Percentiles rank a stretch among this genome's conserved stretches.
Evolutionary conservation across 495 filamentous ascomycete genomes (phyloP).

Genomic region (Astrothelium subdiscretum): DNA sequence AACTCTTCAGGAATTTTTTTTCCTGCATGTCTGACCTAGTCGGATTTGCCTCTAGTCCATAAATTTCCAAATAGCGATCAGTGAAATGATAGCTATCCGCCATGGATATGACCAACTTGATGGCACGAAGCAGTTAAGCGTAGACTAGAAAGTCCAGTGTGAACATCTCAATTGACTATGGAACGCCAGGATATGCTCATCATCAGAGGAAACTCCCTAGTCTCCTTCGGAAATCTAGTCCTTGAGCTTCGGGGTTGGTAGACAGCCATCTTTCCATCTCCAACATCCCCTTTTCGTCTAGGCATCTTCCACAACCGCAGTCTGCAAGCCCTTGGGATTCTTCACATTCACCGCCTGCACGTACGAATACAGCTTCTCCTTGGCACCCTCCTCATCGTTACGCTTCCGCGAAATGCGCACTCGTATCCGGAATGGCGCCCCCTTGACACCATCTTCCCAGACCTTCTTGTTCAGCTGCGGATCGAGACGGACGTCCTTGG

Average conservation of each 20-base stretch:
- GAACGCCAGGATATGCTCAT: not conserved
- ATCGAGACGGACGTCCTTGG: slow-evolving; percentile 93
- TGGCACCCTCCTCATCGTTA: slow-evolving; percentile 99
- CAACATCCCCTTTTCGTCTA: slow-evolving; percentile 9
- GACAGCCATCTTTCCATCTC: not conserved
- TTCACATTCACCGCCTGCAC: slow-evolving; percentile 99
- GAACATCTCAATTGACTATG: not conserved
- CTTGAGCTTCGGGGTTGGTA: too few relatives aligned
- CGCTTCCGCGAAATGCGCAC: slow-evolving; percentile 97
- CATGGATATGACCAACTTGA: too few relatives aligned
- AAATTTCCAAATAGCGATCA: too few relatives aligned
- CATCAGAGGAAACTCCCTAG: not conserved
- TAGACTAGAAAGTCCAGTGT: too few relatives aligned
- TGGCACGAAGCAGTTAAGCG: too few relatives aligned
- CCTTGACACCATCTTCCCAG: slow-evolving; percentile 98
- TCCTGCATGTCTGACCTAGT: too few relatives aligned
- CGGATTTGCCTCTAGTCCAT: too few relatives aligned
- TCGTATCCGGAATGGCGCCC: slow-evolving; percentile 89
- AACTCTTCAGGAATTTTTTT: too few relatives aligned
- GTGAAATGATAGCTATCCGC: too few relatives aligned
- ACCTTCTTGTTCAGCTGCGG: slow-evolving; percentile 99
- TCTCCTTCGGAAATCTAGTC: not conserved
- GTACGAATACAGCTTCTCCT: slow-evolving; percentile 97
- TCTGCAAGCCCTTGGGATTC: slow-evolving; percentile 93
- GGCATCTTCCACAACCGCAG: slow-evolving; percentile 52